Percentiles rank a stretch among this genome's conserved stretches.
Conservation (phyloP, 2,329 filamentous ascomycete species). For the Ophiostoma angusticollis region DNA sequence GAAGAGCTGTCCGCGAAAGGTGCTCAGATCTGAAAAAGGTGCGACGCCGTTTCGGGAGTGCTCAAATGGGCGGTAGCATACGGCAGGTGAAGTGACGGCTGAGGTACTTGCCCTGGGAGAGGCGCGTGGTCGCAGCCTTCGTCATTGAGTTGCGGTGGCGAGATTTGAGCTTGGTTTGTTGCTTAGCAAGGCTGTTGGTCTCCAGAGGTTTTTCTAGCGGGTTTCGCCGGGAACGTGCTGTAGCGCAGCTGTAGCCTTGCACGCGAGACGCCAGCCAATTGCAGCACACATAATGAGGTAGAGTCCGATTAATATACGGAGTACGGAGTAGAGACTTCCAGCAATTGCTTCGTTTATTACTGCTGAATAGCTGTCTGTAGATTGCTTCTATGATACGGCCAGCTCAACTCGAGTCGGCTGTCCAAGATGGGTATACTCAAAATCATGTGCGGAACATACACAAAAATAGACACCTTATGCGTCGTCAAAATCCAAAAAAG, state of each 20-base stretch:
- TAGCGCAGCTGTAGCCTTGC: conserved; percentile 5
- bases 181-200: conserved; percentile 4
- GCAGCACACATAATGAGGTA: too few species aligned
- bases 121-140: too few species aligned
- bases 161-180: not conserved
- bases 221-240: too few species aligned
- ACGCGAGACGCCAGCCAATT: not conserved
- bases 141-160: not conserved
- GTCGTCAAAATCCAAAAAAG: not conserved
- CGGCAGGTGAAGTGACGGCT: too few species aligned
- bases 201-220: not conserved
- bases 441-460: conserved; percentile 3
- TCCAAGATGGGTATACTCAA: conserved; percentile 11
- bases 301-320: too few species aligned
- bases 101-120: too few species aligned
- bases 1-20: too few species aligned
- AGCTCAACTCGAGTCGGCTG: not conserved
- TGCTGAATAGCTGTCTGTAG: conserved; percentile 5
- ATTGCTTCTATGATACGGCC: not conserved
- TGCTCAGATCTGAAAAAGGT: too few species aligned
- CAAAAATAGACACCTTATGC: not conserved
- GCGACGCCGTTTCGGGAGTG: too few species aligned
- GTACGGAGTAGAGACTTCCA: too few species aligned
- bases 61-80: too few species aligned
- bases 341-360: too few species aligned